Evolutionary conservation across 257 asterid genomes (phyloP).

Genomic region (Verbena officinalis): DNA sequence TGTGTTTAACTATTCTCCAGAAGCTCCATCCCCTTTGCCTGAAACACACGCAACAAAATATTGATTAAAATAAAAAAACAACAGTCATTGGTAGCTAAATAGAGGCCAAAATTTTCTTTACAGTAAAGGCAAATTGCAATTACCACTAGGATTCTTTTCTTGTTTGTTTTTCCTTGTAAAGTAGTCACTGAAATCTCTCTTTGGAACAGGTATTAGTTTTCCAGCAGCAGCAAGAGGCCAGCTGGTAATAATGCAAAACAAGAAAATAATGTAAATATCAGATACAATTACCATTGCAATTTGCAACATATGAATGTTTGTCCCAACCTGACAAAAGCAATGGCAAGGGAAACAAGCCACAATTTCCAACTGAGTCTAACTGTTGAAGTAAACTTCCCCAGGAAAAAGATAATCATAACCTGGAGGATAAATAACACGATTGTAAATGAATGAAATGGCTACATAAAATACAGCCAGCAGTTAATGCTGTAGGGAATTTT

Average conservation of each 20-base stretch:
- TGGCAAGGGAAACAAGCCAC: conserved; percentile 86
- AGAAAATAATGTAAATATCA: conserved; percentile 9
- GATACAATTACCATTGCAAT: background rate
- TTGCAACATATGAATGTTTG: background rate
- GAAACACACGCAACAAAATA: conserved; percentile 9
- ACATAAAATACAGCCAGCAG: background rate
- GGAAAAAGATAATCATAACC: conserved; percentile 82
- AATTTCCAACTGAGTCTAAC: conserved; percentile 85
- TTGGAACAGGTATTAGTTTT: conserved; percentile 59
- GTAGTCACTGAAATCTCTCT: conserved; percentile 47
- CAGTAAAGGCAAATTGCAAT: background rate
- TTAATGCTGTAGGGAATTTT: conserved; percentile 10
- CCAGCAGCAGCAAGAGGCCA: conserved; percentile 74
- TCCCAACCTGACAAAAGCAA: conserved; percentile 71
- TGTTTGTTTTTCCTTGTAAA: conserved; percentile 28
- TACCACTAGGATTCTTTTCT: conserved; percentile 31
- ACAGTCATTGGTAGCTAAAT: background rate
- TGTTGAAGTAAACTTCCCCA: conserved; percentile 74
- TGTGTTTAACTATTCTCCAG: conserved; percentile 23
- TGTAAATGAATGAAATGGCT: background rate
- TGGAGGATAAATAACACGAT: conserved; percentile 30
- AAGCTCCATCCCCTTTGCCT: conserved; percentile 28
- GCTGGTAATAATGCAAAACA: conserved; percentile 32
- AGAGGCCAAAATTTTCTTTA: background rate
- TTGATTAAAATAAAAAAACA: background rate